Conservation (phyloP, 495 filamentous ascomycete species). For the Venustampulla echinocandica region DNA sequence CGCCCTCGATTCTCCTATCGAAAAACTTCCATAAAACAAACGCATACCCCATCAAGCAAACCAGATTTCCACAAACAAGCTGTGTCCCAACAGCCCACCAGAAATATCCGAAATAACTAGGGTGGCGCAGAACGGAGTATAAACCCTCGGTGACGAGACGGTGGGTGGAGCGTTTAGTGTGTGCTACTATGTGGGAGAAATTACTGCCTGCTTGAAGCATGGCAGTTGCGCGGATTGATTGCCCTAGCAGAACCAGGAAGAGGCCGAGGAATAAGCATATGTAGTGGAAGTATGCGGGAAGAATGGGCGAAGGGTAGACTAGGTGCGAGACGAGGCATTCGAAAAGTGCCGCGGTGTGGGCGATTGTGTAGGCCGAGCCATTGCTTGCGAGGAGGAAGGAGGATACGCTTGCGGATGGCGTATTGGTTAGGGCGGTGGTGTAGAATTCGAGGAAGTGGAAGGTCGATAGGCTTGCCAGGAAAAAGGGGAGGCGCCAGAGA, state of each 20-base stretch:
- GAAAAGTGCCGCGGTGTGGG: conserved; percentile 61
- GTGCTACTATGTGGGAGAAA: conserved; percentile 84
- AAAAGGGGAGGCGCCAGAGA: conserved; percentile 79
- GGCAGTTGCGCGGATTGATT: conserved; percentile 61
- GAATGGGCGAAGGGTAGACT: conserved; percentile 46
- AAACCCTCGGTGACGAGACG: conserved; percentile 68
- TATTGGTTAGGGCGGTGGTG: conserved; percentile 78
- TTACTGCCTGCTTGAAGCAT: conserved; percentile 86
- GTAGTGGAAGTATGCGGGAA: conserved; percentile 26
- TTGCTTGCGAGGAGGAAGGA: conserved; percentile 84
- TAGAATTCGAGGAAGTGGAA: conserved; percentile 98
- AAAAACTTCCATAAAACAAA: conserved; percentile 83
- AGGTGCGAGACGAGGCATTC: conserved; percentile 58
- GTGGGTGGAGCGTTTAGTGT: conserved; percentile 55
- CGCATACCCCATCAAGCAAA: conserved; percentile 68
- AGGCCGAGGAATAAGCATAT: conserved; percentile 47
- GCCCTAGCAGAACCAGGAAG: conserved; percentile 57
- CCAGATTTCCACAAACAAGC: conserved; percentile 72
- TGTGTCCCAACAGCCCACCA: conserved; percentile 97
- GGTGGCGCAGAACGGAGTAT: conserved; percentile 61
- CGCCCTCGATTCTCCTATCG: conserved; percentile 56
- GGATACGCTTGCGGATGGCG: conserved; percentile 53
- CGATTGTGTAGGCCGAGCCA: conserved; percentile 74
- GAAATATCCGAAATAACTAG: conserved; percentile 94
- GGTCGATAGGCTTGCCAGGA: conserved; percentile 61